Evolutionary conservation across 176 grass and related monocot species (phyloP), one percentile per base, ranked within the genome.

Genomic region (Aegilops speltoides): DNA sequence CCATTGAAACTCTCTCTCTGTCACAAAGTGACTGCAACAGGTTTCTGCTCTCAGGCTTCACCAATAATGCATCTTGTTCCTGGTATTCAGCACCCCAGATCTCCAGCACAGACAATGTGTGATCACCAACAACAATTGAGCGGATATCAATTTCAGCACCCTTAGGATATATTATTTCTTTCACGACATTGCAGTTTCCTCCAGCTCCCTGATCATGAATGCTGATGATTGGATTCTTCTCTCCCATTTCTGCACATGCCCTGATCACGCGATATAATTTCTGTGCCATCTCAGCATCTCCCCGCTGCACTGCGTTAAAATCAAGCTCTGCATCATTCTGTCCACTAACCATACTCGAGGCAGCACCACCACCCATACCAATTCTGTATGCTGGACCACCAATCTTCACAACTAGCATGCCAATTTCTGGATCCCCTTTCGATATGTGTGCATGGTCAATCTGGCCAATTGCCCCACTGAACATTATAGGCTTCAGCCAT

Each of bases 401-500:
- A 59, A 98, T 95, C 92, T 98, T 98, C 83, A 98, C 93, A 89
- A 98, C 96, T 77, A 98, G 67, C 96, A 98, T 98, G 15, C 93
- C 96, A 32, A 95, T 82, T 86, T 98, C 91, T 83, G 93, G 80
- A 56, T 95, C 93, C 69, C 70, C 88, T 63, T 98, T 98, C 24
- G 82, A 71, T 84, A 98, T 92, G 41, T 94, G 96, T 23, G 82
- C 86, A 87, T 95, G 96, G 40, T 98, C 93, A 79, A 98, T 95
- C 45, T 95, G 89, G 4, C 96, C 93, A 32, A 98, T 95, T 74
- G 91, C 96, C 73, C 77, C 96, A 89, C 93, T 98, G 70, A 98
- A 98, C 96, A 98, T 98, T 81, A 98, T 98, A n/a, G 96, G 96
- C 67, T 98, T 98, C 71, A 98, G 57, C 96, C 96, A 98, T 77